Evolutionary conservation across 192 early-diverging fungal species (phyloP).

Genomic region (Coemansia sp.): DNA sequence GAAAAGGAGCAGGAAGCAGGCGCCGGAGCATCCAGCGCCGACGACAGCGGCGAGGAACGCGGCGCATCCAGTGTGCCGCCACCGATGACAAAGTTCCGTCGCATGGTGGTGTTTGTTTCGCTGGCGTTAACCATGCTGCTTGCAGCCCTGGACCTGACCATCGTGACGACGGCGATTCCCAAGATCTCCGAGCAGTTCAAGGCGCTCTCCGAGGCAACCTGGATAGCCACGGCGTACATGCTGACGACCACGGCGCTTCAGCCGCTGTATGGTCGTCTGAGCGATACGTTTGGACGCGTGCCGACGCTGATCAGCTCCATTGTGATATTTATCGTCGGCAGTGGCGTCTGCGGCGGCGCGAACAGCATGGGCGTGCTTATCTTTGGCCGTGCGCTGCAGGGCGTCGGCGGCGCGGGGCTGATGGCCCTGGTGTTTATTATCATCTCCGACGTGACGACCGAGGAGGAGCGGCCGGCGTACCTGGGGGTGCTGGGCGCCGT

Average conservation of each 20-base stretch:
- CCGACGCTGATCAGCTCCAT: constrained; percentile 55
- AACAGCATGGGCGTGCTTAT: constrained; percentile 64
- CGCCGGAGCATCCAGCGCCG: no score
- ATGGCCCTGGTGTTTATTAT: constrained; percentile 62
- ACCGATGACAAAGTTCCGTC: constrained; percentile 21
- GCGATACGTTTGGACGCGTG: constrained; percentile 81
- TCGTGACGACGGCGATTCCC: constrained; percentile 60
- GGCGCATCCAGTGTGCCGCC: background rate
- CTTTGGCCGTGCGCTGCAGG: constrained; percentile 62
- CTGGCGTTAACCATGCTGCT: constrained; percentile 57
- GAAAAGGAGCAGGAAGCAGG: background rate
- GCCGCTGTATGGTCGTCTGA: constrained; percentile 71
- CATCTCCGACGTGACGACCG: constrained; percentile 61
- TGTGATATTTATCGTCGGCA: constrained; percentile 54
- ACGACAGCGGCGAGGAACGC: background rate
- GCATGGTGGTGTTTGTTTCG: constrained; percentile 33
- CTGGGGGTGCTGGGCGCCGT: constrained; percentile 55
- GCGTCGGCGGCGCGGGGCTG: constrained; percentile 65
- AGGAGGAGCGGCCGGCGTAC: constrained; percentile 30
- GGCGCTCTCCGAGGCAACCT: constrained; percentile 59
- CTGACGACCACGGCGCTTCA: constrained; percentile 70
- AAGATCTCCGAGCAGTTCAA: constrained; percentile 60
- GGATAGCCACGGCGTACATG: constrained; percentile 74
- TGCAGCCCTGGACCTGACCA: constrained; percentile 60
- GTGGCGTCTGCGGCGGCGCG: constrained; percentile 55